Evolutionary conservation across 179 eudicot species (phyloP).

Genomic region (Spergularia azorica): DNA sequence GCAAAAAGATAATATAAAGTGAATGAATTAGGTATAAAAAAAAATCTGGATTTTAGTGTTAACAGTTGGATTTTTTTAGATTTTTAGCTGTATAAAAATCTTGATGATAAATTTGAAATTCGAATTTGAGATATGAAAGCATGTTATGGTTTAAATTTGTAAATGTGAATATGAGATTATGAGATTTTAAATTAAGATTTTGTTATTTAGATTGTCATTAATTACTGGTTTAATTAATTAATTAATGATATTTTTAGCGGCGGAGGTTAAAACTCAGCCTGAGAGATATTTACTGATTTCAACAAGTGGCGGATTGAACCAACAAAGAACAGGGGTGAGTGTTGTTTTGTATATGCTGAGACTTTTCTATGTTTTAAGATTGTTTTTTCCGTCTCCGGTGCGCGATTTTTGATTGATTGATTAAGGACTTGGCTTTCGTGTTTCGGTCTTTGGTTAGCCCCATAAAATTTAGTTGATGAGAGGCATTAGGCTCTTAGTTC

Average conservation of each 20-base stretch:
- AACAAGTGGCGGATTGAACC: constrained; percentile 86
- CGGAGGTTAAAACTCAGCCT: constrained; percentile 52
- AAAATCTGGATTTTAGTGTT: background rate
- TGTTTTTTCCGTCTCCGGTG: background rate
- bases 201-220: background rate
- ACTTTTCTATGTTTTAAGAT: background rate
- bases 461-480: constrained; percentile 6
- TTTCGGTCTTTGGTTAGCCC: background rate
- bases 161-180: background rate
- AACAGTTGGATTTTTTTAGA: constrained; percentile 8
- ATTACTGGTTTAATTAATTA: background rate
- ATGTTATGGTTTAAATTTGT: background rate
- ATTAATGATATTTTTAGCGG: constrained; percentile 35
- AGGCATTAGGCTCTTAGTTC: background rate
- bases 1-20: background rate
- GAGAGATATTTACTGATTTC: constrained; percentile 65
- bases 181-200: background rate
- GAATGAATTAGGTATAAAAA: background rate
- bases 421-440: background rate
- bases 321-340: constrained; percentile 83
- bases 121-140: no score
- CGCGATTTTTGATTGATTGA: background rate
- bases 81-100: background rate
- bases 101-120: background rate
- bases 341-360: background rate